phyloP scores from a whole-genome alignment of 2,329 filamentous ascomycete species.

The Emmonsiellopsis sp. region DNA sequence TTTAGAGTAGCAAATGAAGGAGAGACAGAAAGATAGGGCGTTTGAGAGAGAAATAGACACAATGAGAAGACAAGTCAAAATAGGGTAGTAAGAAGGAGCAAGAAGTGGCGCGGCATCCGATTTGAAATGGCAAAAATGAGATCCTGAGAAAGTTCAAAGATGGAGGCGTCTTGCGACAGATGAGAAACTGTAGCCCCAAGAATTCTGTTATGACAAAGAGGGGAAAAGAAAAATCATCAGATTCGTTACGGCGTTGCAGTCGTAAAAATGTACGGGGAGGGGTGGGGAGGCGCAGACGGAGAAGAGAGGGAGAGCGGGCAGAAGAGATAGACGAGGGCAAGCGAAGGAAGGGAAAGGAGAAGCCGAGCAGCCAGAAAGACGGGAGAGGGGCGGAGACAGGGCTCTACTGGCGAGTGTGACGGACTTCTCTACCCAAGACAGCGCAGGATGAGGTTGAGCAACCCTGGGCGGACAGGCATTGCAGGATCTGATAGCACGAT shows the following conservation, averaged over 20 bases:
- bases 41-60: not conserved
- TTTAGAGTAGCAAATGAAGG: not conserved
- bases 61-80: not conserved
- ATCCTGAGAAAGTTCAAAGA: not conserved
- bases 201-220: constrained; percentile 4
- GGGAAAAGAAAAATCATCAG: constrained; percentile 16
- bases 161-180: constrained; percentile 3
- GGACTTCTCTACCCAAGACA: not conserved
- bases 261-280: constrained; percentile 22
- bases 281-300: constrained; percentile 12
- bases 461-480: not conserved
- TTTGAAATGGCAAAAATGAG: not conserved
- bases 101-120: not conserved
- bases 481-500: constrained; percentile 6
- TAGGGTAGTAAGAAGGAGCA: not conserved
- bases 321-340: constrained; percentile 7
- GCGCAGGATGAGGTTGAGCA: not conserved
- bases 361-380: constrained; percentile 1
- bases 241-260: constrained; percentile 27
- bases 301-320: constrained; percentile 10
- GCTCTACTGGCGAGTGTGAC: not conserved
- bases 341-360: constrained; percentile 6
- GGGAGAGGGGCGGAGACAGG: not conserved
- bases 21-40: not conserved
- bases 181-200: constrained; percentile 2